A percentile compares a stretch with the other conserved stretches of the same genome.
phyloP scores from a whole-genome alignment of 768 basidiomycete genomes.

The Termitomyces sp. region DNA sequence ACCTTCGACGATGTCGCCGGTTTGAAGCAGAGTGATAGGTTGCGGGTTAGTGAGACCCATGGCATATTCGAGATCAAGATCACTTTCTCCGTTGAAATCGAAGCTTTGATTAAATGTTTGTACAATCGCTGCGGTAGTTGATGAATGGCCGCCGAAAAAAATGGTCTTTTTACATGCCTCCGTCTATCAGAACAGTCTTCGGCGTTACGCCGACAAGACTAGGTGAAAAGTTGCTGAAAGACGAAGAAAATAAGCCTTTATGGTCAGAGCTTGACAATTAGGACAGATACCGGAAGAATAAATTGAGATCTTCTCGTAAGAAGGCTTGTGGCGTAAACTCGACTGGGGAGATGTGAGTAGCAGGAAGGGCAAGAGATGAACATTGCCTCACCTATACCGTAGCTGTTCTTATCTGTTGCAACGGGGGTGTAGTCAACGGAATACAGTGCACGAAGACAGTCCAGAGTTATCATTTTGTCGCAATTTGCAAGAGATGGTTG shows the following conservation, averaged over 20 bases:
- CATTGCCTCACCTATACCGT: slow-evolving; percentile 22
- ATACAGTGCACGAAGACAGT: slow-evolving; percentile 28
- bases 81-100: slow-evolving; percentile 44
- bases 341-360: background rate
- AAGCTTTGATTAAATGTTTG: slow-evolving; percentile 41
- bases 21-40: slow-evolving; percentile 40
- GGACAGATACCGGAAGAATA: slow-evolving; percentile 32
- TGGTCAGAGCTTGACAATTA: background rate
- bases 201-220: slow-evolving; percentile 33
- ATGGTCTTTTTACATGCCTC: background rate
- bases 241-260: background rate
- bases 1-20: slow-evolving; percentile 41
- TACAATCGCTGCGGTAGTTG: slow-evolving; percentile 32
- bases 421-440: slow-evolving; percentile 24
- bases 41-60: slow-evolving; percentile 42
- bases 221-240: slow-evolving; percentile 32
- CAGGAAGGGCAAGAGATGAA: background rate
- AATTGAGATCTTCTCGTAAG: slow-evolving; percentile 22
- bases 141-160: background rate
- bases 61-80: slow-evolving; percentile 45
- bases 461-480: slow-evolving; percentile 25
- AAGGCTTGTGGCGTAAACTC: slow-evolving; percentile 14
- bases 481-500: slow-evolving; percentile 16
- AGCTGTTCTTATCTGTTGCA: slow-evolving; percentile 24
- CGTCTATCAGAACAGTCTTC: slow-evolving; percentile 27